These are phyloP conservation scores for Entonaema liquescens DNA, from an alignment of 495 filamentous ascomycete genomes.

Conservation along the genomic window DNA sequence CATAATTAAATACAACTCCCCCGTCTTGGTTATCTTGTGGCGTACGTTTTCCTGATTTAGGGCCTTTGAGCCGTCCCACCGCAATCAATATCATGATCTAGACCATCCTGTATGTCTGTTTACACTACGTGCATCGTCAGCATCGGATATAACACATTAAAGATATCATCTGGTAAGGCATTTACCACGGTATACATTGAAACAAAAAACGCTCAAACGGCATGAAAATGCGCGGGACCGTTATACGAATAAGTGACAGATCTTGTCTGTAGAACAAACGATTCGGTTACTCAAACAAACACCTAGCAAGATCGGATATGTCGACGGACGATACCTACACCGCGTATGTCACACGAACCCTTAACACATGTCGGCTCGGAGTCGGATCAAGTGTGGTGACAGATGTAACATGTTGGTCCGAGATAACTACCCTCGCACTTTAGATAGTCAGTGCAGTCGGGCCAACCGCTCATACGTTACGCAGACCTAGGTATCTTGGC, in stretches of 20 bases:
- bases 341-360: no score
- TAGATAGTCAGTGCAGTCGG: no score
- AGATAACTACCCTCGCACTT: no score
- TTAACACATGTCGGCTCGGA: no score
- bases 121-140: background rate
- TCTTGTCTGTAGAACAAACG: background rate
- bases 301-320: no score
- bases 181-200: background rate
- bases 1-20: background rate
- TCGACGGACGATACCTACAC: no score
- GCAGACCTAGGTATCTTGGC: no score
- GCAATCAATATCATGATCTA: background rate
- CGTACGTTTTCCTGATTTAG: background rate
- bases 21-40: no score
- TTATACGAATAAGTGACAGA: background rate
- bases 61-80: background rate
- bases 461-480: no score
- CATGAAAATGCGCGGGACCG: background rate
- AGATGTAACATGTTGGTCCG: no score
- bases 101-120: background rate
- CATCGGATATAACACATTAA: background rate
- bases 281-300: no score
- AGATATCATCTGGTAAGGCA: background rate
- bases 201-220: background rate
- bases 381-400: no score